phyloP scores from a whole-genome alignment of 805 yeast genomes.

The Nakazawaea wyomingensis region DNA sequence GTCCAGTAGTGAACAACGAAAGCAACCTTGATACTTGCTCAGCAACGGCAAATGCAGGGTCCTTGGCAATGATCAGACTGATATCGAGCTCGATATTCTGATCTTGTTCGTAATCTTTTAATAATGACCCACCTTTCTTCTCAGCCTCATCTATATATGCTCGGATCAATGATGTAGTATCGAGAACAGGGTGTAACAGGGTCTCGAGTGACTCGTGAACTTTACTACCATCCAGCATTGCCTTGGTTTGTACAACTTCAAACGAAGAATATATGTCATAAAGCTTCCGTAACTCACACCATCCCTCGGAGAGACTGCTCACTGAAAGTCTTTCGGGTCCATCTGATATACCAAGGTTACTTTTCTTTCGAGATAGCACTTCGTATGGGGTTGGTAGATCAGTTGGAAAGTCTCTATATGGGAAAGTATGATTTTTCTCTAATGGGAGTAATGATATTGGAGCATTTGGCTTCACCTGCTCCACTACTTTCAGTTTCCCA shows the following conservation, averaged over 20 bases:
- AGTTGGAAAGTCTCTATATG: conserved; percentile 17
- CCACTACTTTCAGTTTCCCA: no score
- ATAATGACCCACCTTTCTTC: conserved; percentile 10
- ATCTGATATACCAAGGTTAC: conserved; percentile 4
- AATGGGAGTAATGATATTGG: background rate
- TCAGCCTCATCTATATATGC: conserved; percentile 6
- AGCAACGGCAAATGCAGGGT: background rate
- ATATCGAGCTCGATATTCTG: conserved; percentile 9
- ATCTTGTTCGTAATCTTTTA: conserved; percentile 10
- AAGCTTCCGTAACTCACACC: conserved; percentile 64
- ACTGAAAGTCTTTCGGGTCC: conserved; percentile 43
- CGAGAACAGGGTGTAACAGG: conserved; percentile 34
- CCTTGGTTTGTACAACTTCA: conserved; percentile 27
- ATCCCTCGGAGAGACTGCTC: conserved; percentile 53
- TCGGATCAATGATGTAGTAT: conserved; percentile 6
- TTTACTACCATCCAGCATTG: conserved; percentile 41
- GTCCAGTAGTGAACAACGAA: conserved; percentile 38
- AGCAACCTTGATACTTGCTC: conserved; percentile 33
- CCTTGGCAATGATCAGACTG: conserved; percentile 5
- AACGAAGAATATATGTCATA: conserved; percentile 44
- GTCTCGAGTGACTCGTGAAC: conserved; percentile 46
- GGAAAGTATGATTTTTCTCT: conserved; percentile 11
- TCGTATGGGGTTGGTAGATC: conserved; percentile 17
- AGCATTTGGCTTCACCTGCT: background rate
- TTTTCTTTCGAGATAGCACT: conserved; percentile 15